These are phyloP conservation scores for Prunella vulgaris DNA, from an alignment of 257 asterid species.

Conservation along the genomic window DNA sequence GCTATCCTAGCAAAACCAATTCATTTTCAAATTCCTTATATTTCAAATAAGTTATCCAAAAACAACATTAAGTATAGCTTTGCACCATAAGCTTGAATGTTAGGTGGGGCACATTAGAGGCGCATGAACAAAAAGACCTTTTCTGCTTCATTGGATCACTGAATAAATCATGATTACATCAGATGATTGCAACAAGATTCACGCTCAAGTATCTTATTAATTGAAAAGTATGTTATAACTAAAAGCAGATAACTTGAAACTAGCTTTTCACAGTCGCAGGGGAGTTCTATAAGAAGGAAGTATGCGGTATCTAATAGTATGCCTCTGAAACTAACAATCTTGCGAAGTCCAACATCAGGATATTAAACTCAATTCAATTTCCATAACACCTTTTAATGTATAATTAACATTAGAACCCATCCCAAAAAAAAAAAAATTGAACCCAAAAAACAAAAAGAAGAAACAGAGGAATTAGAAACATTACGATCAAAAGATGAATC, in stretches of 20 bases:
- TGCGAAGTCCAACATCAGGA: neutral
- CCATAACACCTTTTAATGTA: neutral
- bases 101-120: too few species aligned
- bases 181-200: neutral
- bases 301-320: neutral
- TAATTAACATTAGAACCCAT: neutral
- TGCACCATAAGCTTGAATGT: too few species aligned
- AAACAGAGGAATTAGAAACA: neutral
- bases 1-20: too few species aligned
- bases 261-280: neutral
- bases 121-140: neutral
- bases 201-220: neutral
- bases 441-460: too few species aligned
- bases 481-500: neutral
- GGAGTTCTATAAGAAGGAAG: neutral
- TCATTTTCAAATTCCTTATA: too few species aligned
- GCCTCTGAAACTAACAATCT: neutral
- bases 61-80: too few species aligned
- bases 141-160: neutral
- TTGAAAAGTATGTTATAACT: neutral
- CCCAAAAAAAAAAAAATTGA: too few species aligned
- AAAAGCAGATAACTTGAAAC: neutral
- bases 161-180: neutral
- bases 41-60: too few species aligned
- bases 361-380: neutral